These are phyloP conservation scores for Fusarium sp. DNA, from an alignment of 2,329 filamentous ascomycete species.

Conservation along the genomic window DNA sequence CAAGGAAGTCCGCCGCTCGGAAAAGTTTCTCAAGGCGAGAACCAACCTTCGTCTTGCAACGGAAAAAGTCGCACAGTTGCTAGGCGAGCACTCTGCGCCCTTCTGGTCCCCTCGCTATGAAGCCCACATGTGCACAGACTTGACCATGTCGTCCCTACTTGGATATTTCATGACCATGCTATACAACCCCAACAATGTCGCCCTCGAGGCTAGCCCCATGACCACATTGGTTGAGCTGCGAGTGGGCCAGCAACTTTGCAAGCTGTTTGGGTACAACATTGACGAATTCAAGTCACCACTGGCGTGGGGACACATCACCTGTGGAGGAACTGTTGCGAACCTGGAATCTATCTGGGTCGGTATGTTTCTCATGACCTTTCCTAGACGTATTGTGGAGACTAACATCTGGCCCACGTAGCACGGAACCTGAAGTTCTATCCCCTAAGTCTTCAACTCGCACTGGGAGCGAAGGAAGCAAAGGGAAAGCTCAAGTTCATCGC, in stretches of 20 bases:
- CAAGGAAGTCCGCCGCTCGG: slow-evolving; percentile 48
- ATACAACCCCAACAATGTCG: slow-evolving; percentile 63
- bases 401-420: slow-evolving; percentile 43
- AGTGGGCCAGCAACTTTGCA: slow-evolving; percentile 59
- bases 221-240: slow-evolving; percentile 58
- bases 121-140: slow-evolving; percentile 59
- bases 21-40: slow-evolving; percentile 49
- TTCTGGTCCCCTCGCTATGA: slow-evolving; percentile 61
- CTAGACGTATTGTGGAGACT: slow-evolving; percentile 2
- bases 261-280: slow-evolving; percentile 58
- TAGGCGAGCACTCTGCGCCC: slow-evolving; percentile 58
- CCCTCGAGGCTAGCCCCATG: slow-evolving; percentile 59
- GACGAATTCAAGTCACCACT: slow-evolving; percentile 43
- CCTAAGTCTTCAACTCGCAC: slow-evolving; percentile 50
- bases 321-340: slow-evolving; percentile 60
- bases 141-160: slow-evolving; percentile 57
- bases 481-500: slow-evolving; percentile 52
- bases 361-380: slow-evolving; percentile 16
- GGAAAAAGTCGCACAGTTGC: slow-evolving; percentile 49
- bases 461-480: slow-evolving; percentile 47
- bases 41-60: slow-evolving; percentile 51
- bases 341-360: slow-evolving; percentile 60
- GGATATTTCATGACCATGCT: slow-evolving; percentile 63
- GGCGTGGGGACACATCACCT: slow-evolving; percentile 60
- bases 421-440: slow-evolving; percentile 63